Base-by-base conservation (phyloP, 2,329 filamentous ascomycete genomes). In the Alternaria triticimaculans region DNA sequence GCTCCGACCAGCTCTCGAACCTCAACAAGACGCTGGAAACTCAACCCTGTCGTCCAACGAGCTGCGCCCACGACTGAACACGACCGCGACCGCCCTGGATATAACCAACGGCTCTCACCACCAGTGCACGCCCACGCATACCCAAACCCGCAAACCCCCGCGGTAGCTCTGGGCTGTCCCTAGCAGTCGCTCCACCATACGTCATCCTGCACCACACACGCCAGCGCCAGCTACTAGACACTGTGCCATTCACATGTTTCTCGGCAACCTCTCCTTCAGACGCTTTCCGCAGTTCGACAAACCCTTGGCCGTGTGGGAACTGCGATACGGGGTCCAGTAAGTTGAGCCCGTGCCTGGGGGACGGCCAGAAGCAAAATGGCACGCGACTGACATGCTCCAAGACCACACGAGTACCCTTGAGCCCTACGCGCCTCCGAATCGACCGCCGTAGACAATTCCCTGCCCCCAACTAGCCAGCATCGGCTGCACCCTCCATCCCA, bases 241-340 rank as follows among this genome's bases (percentile, higher is more conserved):
- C 55, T 63, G 66, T 65, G 59, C 64, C 63, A 66, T 68, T 73
- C 72, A 74, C 72, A 74, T 74, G 72, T 67, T 64, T 72, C 71
- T 69, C 63, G 66, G 49, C 64, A 66, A 54, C 50, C 43, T 64
- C 63, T 70, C 66, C 60, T 70, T 70, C 58, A 64, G 64, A 72
- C 64, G 66, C 71, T 66, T 72, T 71, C 64, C 67, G 65, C 68
- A 65, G 21, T 74, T 74, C 57, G 72, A 74, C 58, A 73, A 74
- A 64, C 68, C 69, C 61, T 58, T 74, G 55, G 72, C 72, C 50
- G 69, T 72, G 59, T 72, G 71, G 67, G 68, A 69, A 66, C 50
- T 59, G 53, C 61, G 58, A 37, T 66, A 69, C 63, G 65, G 55
- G 30, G 55, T 61, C 48, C 67, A 64, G 71, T 73, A 53, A 66